Evolutionary conservation across 2,329 filamentous ascomycete species (phyloP).

Genomic region (Penicillium sp.): DNA sequence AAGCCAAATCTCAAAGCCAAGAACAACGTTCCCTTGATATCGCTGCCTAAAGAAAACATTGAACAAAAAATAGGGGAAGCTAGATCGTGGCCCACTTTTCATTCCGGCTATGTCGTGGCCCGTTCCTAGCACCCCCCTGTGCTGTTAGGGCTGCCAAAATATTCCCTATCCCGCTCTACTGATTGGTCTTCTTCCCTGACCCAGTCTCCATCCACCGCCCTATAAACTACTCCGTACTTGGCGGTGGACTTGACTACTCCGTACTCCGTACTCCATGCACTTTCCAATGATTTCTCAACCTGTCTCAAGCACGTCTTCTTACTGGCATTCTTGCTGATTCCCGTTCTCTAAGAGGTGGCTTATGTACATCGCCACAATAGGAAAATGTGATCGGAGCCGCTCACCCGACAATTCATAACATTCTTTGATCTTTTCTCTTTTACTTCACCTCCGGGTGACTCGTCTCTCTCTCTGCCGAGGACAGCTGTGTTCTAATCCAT

Average conservation of each 20-base stretch:
- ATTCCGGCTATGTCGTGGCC: constrained; percentile 18
- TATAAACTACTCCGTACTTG: constrained; percentile 1
- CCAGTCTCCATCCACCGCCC: background rate
- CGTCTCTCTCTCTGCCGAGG: background rate
- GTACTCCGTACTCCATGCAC: background rate
- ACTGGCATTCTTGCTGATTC: background rate
- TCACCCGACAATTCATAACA: background rate
- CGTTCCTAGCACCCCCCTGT: constrained; percentile 18
- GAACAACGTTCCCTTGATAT: background rate
- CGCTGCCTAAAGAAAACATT: background rate
- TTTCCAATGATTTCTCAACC: constrained; percentile 2
- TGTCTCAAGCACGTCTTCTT: background rate
- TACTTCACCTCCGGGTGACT: background rate
- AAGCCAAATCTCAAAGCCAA: background rate
- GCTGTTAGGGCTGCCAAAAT: constrained; percentile 9
- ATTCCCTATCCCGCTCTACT: background rate
- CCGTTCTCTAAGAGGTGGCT: background rate
- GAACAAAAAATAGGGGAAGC: background rate
- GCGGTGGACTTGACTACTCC: background rate
- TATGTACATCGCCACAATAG: background rate
- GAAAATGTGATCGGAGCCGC: background rate
- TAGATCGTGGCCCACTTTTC: constrained; percentile 22
- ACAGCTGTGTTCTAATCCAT: background rate
- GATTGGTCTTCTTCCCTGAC: background rate
- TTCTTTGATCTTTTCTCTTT: background rate